Evolutionary conservation across 169 alveolate genomes (phyloP), one percentile per base, ranked within the genome.

Genomic region (Haemoproteus tartakovskyi): DNA sequence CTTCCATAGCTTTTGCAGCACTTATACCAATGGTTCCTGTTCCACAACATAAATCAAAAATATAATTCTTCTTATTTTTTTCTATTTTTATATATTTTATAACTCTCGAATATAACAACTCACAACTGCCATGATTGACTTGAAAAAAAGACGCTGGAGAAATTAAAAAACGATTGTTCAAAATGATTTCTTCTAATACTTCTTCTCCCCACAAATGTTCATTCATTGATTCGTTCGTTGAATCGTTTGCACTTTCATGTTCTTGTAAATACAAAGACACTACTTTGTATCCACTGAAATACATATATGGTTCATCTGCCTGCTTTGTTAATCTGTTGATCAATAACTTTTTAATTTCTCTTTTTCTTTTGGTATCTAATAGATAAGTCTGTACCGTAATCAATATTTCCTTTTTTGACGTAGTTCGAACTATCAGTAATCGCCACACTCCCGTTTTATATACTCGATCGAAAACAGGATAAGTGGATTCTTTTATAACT

Each of bases 111-210:
- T 74, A 74, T 57, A 74, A 60, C 46, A 74, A 21, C 46, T 74
- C 78, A 43, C 84, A 74, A 27, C 84, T 57, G 19, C n/a, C 18
- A 57, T 59, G 84, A 51, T 74, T 74, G 2, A 74, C 78, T 56
- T 74, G 84, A 74, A 74, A 74, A 74, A 74, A 74, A 74, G 78
- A 74, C 5, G 84, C 54, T 14, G 84, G 84, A 21, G 84, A 48
- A 57, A 74, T 22, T 43, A 74, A 57, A 60, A 74, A 74, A 30
- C 51, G 45, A 74, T 74, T 74, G 21, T 50, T 47, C 27, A 74
- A 60, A 36, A 74, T 54, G 0, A 24, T 57, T 30, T 74, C 84
- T 50, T 74, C 84, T 47, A 74, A 30, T 48, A 19, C 45, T 57
- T 74, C 84, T 18, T 33, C 54, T 3, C 84, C 84, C 84, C 84